Conservation (phyloP, 495 filamentous ascomycete species). For the Lineolata rhizophorae region DNA sequence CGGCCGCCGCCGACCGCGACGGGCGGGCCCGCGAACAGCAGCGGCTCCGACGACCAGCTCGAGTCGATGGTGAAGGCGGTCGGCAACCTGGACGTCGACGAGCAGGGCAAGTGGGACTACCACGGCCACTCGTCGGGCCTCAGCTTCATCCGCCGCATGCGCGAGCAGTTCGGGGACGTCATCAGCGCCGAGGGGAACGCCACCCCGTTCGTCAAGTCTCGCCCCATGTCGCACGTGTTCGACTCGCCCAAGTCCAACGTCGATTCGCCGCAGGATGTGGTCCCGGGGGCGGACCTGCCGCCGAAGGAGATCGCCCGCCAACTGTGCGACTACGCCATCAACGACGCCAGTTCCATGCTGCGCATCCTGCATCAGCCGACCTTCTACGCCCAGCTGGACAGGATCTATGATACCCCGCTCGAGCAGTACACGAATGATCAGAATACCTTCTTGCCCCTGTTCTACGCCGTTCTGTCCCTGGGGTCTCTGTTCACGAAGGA, state of each 20-base stretch:
- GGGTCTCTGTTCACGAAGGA: constrained; percentile 61
- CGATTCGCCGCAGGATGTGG: constrained; percentile 33
- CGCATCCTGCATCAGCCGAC: constrained; percentile 74
- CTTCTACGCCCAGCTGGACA: constrained; percentile 59
- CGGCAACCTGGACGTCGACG: constrained; percentile 76
- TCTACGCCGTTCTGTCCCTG: constrained; percentile 68
- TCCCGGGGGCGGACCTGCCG: constrained; percentile 28
- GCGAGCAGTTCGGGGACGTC: constrained; percentile 62
- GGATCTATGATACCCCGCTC: constrained; percentile 49
- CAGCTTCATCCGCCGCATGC: constrained; percentile 64
- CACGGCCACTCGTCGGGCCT: constrained; percentile 84
- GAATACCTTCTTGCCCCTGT: constrained; percentile 56
- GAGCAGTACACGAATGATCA: constrained; percentile 55
- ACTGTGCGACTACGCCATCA: constrained; percentile 56
- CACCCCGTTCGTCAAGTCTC: constrained; percentile 18
- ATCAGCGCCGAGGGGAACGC: constrained; percentile 22
- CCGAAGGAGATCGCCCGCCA: constrained; percentile 38
- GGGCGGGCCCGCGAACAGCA: neutral
- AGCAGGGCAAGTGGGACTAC: constrained; percentile 84
- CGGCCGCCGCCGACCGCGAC: constrained; percentile 2
- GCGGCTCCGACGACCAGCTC: constrained; percentile 41
- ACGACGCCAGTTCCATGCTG: constrained; percentile 66
- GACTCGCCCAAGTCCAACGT: constrained; percentile 51
- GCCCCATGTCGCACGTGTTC: constrained; percentile 28
- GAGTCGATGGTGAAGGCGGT: constrained; percentile 90